Evolutionary conservation across 345 rosid genomes (phyloP), one percentile per base, ranked within the genome.

Genomic region (Eucalyptus decipiens): DNA sequence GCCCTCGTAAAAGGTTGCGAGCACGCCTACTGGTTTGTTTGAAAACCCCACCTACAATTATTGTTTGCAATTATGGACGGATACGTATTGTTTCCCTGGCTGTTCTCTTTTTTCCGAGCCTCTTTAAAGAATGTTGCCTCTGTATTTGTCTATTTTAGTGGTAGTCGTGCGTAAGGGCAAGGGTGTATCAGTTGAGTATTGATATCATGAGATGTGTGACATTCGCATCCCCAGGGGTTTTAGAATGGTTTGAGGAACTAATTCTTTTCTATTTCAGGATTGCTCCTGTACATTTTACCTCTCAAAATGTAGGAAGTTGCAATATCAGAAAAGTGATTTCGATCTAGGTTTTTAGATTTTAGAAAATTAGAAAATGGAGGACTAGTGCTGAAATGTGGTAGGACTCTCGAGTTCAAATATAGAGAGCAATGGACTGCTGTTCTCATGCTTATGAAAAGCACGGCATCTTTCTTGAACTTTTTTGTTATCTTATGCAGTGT

Each of bases 1-100:
- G 99, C 99, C 85, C 96, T 97, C 89, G 92, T 98, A 50, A 97
- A 96, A 93, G 99, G 97, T 90, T 98, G 99, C 93, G 99, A 98
- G 89, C 99, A 98, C 88, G 95, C 99, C 42, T 98, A 98, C 95
- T 98, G 99, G 99, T 96, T 94, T 87, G 98, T 93, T 86, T 72
- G 28, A 85, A 48, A 83, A 21, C 58, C 85, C 86, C 24, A 48
- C 62, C 69, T 87, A 87, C 89, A 18, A 9, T 62, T 45, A 9
- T 24, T 69, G 4, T 86, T 40, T 2, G 17, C 13, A 15, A 40
- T 76, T 21, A 76, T 23, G 47, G 85, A 40, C 85, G 6, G 85
- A 40, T 21, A 11, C 12, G 5, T 14, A 37, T 40, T 21, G 85
- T 76, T 65, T 40, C 85, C 30, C 47, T 11, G 23, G 85, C 28